Percentiles rank a stretch among this genome's conserved stretches.
phyloP scores from a whole-genome alignment of 768 basidiomycete genomes.

The Collybia sp. region DNA sequence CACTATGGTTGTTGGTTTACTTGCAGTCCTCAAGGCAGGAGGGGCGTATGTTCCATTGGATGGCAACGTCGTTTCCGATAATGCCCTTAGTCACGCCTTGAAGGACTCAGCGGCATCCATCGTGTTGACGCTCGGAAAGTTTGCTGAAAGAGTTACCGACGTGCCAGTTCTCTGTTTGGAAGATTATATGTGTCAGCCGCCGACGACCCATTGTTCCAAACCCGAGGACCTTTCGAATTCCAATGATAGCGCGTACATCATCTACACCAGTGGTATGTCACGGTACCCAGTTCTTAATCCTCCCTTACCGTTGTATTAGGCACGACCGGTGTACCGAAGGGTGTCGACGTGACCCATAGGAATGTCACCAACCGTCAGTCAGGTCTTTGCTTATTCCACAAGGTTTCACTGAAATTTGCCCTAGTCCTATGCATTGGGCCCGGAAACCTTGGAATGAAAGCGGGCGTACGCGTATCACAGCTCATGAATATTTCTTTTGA shows the following conservation, averaged over 20 bases:
- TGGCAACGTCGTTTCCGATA: slow-evolving; percentile 52
- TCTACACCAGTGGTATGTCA: slow-evolving; percentile 54
- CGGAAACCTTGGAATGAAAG: slow-evolving; percentile 56
- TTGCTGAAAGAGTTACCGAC: slow-evolving; percentile 28
- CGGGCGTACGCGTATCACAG: slow-evolving; percentile 52
- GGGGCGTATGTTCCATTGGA: slow-evolving; percentile 58
- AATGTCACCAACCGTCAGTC: slow-evolving; percentile 51
- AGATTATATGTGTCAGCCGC: slow-evolving; percentile 18
- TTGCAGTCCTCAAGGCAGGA: slow-evolving; percentile 53
- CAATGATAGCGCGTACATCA: slow-evolving; percentile 49
- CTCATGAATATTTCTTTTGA: slow-evolving; percentile 63
- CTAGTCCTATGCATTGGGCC: slow-evolving; percentile 36
- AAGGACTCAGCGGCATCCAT: slow-evolving; percentile 37
- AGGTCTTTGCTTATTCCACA: slow-evolving; percentile 1
- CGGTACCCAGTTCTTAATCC: slow-evolving; percentile 2
- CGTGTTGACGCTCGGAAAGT: slow-evolving; percentile 39
- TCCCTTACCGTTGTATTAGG: slow-evolving; percentile 21
- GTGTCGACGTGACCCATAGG: slow-evolving; percentile 53
- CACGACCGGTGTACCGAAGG: slow-evolving; percentile 56
- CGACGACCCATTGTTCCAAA: slow-evolving; percentile 24
- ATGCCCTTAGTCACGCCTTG: slow-evolving; percentile 46
- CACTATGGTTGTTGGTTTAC: slow-evolving; percentile 45
- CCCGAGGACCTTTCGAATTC: slow-evolving; percentile 31
- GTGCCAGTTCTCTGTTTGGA: slow-evolving; percentile 27
- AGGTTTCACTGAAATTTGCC: background rate